Conservation (phyloP, 495 filamentous ascomycete species). For the Lophiotrema nucula region DNA sequence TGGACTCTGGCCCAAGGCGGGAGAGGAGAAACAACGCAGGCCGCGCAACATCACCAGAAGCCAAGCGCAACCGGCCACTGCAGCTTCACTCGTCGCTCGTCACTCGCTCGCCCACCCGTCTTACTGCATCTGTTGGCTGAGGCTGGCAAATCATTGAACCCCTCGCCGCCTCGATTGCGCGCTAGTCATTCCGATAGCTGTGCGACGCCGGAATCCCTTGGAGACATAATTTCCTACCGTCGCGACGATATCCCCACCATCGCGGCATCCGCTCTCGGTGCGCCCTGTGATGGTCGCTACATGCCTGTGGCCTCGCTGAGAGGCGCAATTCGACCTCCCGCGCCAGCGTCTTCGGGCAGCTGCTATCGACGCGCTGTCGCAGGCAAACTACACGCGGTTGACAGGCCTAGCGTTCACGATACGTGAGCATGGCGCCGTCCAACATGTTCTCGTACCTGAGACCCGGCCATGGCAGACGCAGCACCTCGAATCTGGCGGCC, state of each 20-base stretch:
- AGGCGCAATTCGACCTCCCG: slow-evolving; percentile 11
- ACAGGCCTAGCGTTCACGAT: neutral
- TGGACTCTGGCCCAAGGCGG: too few species aligned
- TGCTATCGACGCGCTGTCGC: neutral
- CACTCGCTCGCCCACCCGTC: neutral
- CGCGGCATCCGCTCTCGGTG: neutral
- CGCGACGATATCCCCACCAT: slow-evolving; percentile 4
- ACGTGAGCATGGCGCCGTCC: slow-evolving; percentile 30
- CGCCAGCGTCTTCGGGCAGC: neutral
- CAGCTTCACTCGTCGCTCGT: neutral
- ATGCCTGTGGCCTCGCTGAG: slow-evolving; percentile 24
- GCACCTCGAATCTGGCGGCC: slow-evolving; percentile 28
- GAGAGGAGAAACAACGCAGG: neutral
- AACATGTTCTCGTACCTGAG: slow-evolving; percentile 46
- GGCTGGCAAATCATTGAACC: neutral
- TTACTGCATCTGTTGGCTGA: neutral
- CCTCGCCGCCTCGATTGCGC: neutral
- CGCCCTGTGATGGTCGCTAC: slow-evolving; percentile 26
- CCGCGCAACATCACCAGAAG: too few species aligned
- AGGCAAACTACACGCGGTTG: slow-evolving; percentile 6
- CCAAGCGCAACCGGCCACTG: neutral
- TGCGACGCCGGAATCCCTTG: slow-evolving; percentile 21
- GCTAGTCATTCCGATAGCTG: slow-evolving; percentile 8
- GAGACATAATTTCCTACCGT: neutral
- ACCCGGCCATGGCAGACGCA: slow-evolving; percentile 40